A percentile compares a stretch with the other conserved stretches of the same genome.
phyloP scores from a whole-genome alignment of 2,329 filamentous ascomycete genomes.

The Nannizzia gypsea region DNA sequence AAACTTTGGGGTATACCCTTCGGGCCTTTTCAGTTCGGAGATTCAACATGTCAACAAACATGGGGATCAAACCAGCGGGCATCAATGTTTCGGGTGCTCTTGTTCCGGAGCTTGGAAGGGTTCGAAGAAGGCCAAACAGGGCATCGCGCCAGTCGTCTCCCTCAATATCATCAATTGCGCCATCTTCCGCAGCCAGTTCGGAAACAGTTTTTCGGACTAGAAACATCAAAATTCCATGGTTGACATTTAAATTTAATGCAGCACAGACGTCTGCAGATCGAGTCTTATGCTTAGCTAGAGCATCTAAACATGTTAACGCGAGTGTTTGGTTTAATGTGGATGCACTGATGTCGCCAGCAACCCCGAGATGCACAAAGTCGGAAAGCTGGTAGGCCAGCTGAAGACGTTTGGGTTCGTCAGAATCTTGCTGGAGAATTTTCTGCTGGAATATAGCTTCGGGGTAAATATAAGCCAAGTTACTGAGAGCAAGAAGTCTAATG shows the following conservation, averaged over 20 bases:
- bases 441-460: constrained; percentile 71
- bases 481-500: constrained; percentile 72
- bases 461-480: constrained; percentile 84
- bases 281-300: constrained; percentile 65
- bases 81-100: constrained; percentile 75
- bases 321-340: constrained; percentile 71
- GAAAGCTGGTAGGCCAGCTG: constrained; percentile 88
- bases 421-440: constrained; percentile 74
- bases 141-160: constrained; percentile 83
- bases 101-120: constrained; percentile 58
- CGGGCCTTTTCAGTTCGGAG: constrained; percentile 72
- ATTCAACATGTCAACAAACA: constrained; percentile 77
- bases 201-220: constrained; percentile 81
- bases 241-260: constrained; percentile 89
- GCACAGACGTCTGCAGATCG: constrained; percentile 73
- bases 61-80: constrained; percentile 75
- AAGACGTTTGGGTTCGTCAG: constrained; percentile 75
- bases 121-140: constrained; percentile 75
- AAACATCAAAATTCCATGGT: constrained; percentile 89
- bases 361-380: constrained; percentile 76
- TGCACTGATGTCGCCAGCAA: constrained; percentile 54
- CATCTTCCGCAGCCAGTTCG: constrained; percentile 56
- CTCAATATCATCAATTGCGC: constrained; percentile 49
- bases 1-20: constrained; percentile 68
- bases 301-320: constrained; percentile 69